Conservation (phyloP, 2,329 filamentous ascomycete genomes). For the Thyridium curvatum region DNA sequence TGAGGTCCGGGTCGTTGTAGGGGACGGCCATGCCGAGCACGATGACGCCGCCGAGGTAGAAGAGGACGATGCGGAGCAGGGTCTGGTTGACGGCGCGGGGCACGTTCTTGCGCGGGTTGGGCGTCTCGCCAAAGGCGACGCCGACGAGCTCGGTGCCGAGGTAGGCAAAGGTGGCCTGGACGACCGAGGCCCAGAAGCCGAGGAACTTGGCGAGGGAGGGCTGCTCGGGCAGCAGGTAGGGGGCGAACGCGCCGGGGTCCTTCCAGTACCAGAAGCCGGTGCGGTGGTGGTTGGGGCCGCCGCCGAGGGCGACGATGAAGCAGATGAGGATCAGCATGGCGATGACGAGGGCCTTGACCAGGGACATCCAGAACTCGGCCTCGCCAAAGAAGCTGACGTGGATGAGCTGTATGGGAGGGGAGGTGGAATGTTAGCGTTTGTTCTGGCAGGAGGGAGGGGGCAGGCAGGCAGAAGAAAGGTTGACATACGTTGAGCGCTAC, state of each 20-base stretch:
- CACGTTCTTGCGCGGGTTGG: slow-evolving; percentile 61
- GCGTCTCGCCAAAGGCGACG: slow-evolving; percentile 62
- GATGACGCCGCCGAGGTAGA: slow-evolving; percentile 60
- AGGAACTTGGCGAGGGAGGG: slow-evolving; percentile 19
- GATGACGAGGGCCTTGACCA: slow-evolving; percentile 37
- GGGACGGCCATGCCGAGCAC: slow-evolving; percentile 62
- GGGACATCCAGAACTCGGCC: slow-evolving; percentile 40
- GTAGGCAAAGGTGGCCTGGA: slow-evolving; percentile 31
- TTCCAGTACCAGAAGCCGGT: slow-evolving; percentile 38
- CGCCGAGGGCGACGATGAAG: slow-evolving; percentile 31
- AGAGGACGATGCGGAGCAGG: slow-evolving; percentile 63
- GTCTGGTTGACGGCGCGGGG: slow-evolving; percentile 63
- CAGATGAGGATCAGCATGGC: slow-evolving; percentile 28
- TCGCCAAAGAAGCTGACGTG: slow-evolving; percentile 37
- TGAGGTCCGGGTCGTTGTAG: slow-evolving; percentile 42
- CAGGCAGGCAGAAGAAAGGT: slow-evolving; percentile 1
- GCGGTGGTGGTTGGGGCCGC: slow-evolving; percentile 26
- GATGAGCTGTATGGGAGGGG: slow-evolving; percentile 16
- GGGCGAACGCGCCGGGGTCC: slow-evolving; percentile 33
- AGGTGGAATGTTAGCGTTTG: neutral
- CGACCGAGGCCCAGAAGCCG: slow-evolving; percentile 29
- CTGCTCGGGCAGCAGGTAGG: slow-evolving; percentile 16
- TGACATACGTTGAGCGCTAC: slow-evolving; percentile 24
- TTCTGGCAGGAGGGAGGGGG: neutral
- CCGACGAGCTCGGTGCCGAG: slow-evolving; percentile 56